Evolutionary conservation across 306 rosid genomes (phyloP), one percentile per base, ranked within the genome.

Genomic region (Medicago ruthenica): DNA sequence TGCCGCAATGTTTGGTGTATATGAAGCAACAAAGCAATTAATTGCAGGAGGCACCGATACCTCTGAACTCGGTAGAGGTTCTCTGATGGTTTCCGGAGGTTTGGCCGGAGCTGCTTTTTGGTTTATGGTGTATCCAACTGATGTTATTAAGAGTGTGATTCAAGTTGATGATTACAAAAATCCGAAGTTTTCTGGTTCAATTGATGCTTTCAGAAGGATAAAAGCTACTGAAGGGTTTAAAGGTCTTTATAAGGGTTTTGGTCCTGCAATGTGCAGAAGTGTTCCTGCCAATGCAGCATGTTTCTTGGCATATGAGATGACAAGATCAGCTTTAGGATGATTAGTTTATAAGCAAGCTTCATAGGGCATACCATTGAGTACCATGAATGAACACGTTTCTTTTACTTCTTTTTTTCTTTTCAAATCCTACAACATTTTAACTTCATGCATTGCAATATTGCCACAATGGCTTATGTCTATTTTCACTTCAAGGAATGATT

Each of bases 211-310:
- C 59, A 87, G 83, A 63, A 96, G 87, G 89, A 86, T 96, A 59
- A 22, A 71, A 31, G 88, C 97, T 40, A 31, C 92, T 0, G 99
- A 96, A 63, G 98, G 99, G 18, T 39, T 84, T 42, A 90, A 87
- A 71, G 99, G 98, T 31, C 88, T 96, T 5, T 92, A 96, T 77
- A 96, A 83, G 61, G 99, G 99, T n/a, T 96, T 96, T 67, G 97
- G 97, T 68, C 99, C 98, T 4, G 98, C 99, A 40, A 96, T 92
- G 91, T 89, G 82, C 40, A 78, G 98, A 73, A 96, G 98, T 81
- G 77, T 96, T 69, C 98, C 98, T 1, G 98, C 98, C 0, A 96
- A 96, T 84, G 98, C 97, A 14, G 99, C 99, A 18, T 92, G 99
- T 67, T 96, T 96, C 90, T 89, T 92, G 89, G 99, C 93, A 10